Conservation (phyloP, 345 rosid genomes). For the Eucalyptus marginata region DNA sequence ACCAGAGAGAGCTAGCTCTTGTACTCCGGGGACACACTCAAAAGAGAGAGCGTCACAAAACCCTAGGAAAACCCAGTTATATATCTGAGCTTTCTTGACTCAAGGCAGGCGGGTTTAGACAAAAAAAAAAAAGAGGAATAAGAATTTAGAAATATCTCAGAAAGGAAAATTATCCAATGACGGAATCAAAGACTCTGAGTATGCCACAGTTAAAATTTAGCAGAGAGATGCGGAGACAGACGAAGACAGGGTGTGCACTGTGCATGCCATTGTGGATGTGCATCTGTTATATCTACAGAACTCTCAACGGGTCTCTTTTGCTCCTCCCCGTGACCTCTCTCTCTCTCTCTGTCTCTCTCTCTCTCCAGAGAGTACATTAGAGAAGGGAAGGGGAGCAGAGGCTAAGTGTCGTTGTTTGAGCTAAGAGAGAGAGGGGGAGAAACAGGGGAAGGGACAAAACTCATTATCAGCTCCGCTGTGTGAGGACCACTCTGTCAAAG, state of each 20-base stretch:
- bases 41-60: not conserved
- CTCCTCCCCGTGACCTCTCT: not conserved
- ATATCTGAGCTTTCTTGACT: not conserved
- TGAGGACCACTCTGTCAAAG: not conserved
- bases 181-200: not conserved
- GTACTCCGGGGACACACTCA: not conserved
- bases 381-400: not conserved
- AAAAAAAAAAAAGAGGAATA: not conserved
- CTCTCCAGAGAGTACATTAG: not conserved
- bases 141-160: not conserved
- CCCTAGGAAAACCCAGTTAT: not conserved
- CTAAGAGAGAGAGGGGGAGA: not conserved
- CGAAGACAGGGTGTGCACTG: not conserved
- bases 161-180: slow-evolving; percentile 9
- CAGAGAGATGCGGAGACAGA: not conserved
- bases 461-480: not conserved
- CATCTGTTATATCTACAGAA: not conserved
- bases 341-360: not conserved
- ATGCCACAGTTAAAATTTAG: not conserved
- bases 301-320: not conserved
- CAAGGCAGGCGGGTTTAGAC: not conserved
- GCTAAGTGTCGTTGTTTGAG: not conserved
- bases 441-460: slow-evolving; percentile 37
- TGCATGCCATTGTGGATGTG: not conserved
- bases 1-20: not conserved